phyloP scores from a whole-genome alignment of 148 eudicot genomes.

The Rhododendron mucronatum region DNA sequence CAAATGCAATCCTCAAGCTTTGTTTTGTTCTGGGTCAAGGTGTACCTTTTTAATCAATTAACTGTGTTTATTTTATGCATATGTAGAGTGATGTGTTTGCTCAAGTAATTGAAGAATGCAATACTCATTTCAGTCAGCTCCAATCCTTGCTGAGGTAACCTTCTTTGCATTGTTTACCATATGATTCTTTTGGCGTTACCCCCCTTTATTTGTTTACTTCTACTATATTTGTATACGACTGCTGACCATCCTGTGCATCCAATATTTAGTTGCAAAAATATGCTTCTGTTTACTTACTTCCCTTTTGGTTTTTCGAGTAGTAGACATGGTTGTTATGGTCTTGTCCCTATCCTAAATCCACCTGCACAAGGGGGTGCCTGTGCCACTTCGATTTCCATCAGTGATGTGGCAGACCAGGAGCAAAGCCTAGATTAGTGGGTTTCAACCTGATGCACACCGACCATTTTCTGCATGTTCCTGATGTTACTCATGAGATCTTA shows the following conservation, averaged over 20 bases:
- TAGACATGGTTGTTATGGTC: background rate
- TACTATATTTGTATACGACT: background rate
- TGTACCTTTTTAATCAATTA: background rate
- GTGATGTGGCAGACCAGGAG: background rate
- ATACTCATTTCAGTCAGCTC: constrained; percentile 68
- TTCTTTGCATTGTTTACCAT: constrained; percentile 12
- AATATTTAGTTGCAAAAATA: background rate
- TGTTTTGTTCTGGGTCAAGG: background rate
- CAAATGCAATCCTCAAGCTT: background rate
- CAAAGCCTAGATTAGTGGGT: background rate
- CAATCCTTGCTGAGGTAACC: constrained; percentile 54
- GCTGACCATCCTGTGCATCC: background rate
- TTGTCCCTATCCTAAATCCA: background rate
- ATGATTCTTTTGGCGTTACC: background rate
- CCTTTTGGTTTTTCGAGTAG: background rate
- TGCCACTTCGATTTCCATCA: background rate
- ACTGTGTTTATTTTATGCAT: constrained; percentile 13
- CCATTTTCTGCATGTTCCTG: background rate
- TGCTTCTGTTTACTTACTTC: background rate
- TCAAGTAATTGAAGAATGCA: constrained; percentile 84
- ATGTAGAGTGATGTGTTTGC: constrained; percentile 65
- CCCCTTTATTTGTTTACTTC: background rate
- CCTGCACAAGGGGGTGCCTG: constrained; percentile 2
- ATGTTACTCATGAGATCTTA: background rate
- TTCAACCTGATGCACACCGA: background rate